Conservation (phyloP, 495 filamentous ascomycete species). For the Neurospora sp. region DNA sequence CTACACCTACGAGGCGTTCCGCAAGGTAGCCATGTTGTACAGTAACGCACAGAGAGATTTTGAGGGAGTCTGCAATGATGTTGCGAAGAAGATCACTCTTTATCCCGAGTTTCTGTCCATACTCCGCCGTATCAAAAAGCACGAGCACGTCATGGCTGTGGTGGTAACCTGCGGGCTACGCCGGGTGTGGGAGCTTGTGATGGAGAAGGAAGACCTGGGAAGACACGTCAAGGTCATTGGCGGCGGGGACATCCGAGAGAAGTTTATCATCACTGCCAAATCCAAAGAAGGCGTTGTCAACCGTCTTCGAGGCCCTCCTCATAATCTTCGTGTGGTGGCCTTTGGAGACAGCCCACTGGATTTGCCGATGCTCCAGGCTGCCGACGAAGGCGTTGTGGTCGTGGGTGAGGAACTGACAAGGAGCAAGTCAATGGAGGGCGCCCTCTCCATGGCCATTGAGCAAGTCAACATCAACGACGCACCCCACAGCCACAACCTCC, state of each 20-base stretch:
- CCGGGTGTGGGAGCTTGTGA: constrained; percentile 47
- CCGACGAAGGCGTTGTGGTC: constrained; percentile 49
- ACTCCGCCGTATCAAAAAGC: constrained; percentile 24
- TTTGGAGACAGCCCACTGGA: constrained; percentile 57
- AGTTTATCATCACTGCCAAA: constrained; percentile 40
- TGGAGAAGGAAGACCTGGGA: constrained; percentile 37
- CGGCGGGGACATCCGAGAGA: constrained; percentile 41
- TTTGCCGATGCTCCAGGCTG: constrained; percentile 45
- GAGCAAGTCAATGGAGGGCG: constrained; percentile 49
- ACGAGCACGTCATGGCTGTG: constrained; percentile 39
- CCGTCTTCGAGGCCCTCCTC: constrained; percentile 22
- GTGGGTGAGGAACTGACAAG: constrained; percentile 40
- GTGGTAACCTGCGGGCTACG: constrained; percentile 50
- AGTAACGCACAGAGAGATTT: constrained; percentile 42
- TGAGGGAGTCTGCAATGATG: constrained; percentile 35
- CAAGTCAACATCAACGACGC: constrained; percentile 7
- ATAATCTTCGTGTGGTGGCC: constrained; percentile 41
- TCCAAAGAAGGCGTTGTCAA: constrained; percentile 43
- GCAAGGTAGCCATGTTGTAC: constrained; percentile 47
- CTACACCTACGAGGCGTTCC: constrained; percentile 49
- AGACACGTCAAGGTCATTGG: constrained; percentile 44
- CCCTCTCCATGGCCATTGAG: constrained; percentile 35
- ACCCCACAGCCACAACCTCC: constrained; percentile 23
- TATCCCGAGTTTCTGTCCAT: constrained; percentile 41
- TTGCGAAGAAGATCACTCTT: constrained; percentile 36